Evolutionary conservation across 306 rosid genomes (phyloP).

Genomic region (Coriaria nepalensis): DNA sequence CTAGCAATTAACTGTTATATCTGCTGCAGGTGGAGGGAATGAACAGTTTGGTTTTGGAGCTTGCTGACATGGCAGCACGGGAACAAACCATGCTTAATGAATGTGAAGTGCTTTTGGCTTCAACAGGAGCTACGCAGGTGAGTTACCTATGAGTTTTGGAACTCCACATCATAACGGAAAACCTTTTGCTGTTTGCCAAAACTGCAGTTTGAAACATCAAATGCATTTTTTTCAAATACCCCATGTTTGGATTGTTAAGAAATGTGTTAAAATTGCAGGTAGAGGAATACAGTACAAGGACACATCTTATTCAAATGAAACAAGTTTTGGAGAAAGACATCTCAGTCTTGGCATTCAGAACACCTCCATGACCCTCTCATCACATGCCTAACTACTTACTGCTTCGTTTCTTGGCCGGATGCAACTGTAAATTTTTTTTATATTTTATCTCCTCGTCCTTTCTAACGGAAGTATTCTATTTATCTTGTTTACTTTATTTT

Average conservation of each 20-base stretch:
- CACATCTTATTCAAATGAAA: slow-evolving; percentile 67
- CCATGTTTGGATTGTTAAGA: not conserved
- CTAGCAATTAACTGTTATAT: not conserved
- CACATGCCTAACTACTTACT: slow-evolving; percentile 6
- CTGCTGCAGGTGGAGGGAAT: slow-evolving; percentile 56
- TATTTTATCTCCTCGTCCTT: slow-evolving; percentile 6
- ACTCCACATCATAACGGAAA: too few species aligned
- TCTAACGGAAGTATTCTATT: slow-evolving; percentile 8
- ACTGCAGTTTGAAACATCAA: too few species aligned
- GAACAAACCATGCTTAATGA: slow-evolving; percentile 82
- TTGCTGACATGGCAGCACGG: slow-evolving; percentile 55
- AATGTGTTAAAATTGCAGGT: slow-evolving; percentile 32
- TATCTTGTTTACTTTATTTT: slow-evolving; percentile 1
- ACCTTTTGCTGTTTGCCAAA: too few species aligned
- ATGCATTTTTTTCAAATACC: not conserved
- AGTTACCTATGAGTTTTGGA: slow-evolving; percentile 3
- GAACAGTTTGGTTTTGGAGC: slow-evolving; percentile 63
- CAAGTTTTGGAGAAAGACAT: slow-evolving; percentile 38
- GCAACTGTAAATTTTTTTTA: not conserved
- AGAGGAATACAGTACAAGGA: slow-evolving; percentile 75
- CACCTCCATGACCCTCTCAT: slow-evolving; percentile 4
- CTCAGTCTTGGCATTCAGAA: slow-evolving; percentile 26
- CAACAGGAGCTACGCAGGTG: slow-evolving; percentile 77
- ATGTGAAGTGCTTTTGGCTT: slow-evolving; percentile 68
- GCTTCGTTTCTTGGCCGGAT: not conserved